Evolutionary conservation across 1,139 yeast genomes (phyloP).

Genomic region (Lodderomyces parapsilosis): DNA sequence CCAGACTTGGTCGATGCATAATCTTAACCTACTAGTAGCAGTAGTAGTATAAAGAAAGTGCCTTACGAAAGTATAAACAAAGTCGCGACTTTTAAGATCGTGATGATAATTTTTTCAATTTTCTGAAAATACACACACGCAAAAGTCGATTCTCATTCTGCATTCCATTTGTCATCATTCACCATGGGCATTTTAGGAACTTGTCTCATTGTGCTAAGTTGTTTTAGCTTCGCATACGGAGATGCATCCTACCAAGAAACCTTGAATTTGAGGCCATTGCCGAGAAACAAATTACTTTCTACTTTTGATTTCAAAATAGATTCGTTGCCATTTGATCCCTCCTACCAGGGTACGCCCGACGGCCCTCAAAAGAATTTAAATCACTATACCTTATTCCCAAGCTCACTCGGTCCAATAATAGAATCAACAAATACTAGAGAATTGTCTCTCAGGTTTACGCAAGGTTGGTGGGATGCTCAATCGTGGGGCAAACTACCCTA

Average conservation of each 20-base stretch:
- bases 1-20: neutral
- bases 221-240: neutral
- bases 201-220: neutral
- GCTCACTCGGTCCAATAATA: slow-evolving; percentile 75
- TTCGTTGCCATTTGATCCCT: slow-evolving; percentile 45
- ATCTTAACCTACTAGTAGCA: too few relatives aligned
- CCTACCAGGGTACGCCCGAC: slow-evolving; percentile 12
- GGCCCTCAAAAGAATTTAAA: slow-evolving; percentile 15
- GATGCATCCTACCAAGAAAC: slow-evolving; percentile 49
- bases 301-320: slow-evolving; percentile 65
- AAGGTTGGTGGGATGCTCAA: slow-evolving; percentile 95
- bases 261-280: slow-evolving; percentile 63
- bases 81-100: neutral
- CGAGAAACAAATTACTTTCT: slow-evolving; percentile 65
- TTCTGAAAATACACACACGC: too few relatives aligned
- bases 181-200: neutral
- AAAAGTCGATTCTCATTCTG: too few relatives aligned
- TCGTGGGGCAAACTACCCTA: slow-evolving; percentile 83
- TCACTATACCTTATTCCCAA: slow-evolving; percentile 79
- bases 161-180: neutral
- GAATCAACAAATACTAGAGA: slow-evolving; percentile 68
- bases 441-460: slow-evolving; percentile 81
- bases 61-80: neutral
- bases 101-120: neutral
- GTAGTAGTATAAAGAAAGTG: neutral